Evolutionary conservation across 140 eudicot genomes (phyloP), one percentile per base, ranked within the genome.

Genomic region (Oenanthe javanica): DNA sequence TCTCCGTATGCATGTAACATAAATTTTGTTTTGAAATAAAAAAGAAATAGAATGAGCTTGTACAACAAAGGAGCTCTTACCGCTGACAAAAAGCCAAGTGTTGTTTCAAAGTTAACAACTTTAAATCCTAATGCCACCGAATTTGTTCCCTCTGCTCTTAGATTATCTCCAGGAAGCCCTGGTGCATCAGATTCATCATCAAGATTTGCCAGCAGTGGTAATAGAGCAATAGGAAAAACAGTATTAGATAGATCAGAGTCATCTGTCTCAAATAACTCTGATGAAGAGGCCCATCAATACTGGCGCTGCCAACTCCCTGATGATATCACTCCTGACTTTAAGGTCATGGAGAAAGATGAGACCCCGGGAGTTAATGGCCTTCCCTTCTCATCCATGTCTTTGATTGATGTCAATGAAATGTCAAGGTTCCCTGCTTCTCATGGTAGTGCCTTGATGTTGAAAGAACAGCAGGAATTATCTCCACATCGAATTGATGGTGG

Each of bases 241-340:
- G 84, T 90, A 64, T 79, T 95, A 31, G 90, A 90, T 82, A 86
- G 92, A 83, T 84, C 94, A 55, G 97, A 92, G 85, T 95, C 97
- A 6, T 90, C 92, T 4, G 79, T 86, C 67, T 90, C 99, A 61
- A 87, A 86, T 61, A 91, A 89, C 77, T 92, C 97, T 23, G 99
- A 95, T 80, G 99, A 95, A 1, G 96, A 88, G 80, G 97, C 93
- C 49, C 99, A 84, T 67, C 95, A 90, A 67, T 95, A 83, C 83
- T 95, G 99, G 99, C 89, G 89, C 42, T 87, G 84, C 83, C 97
- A 90, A 81, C 96, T 95, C 75, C 99, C 99, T 54, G 99, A 95
- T 79, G 99, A 92, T 77, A 92, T 95, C 55, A 95, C 95, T 81
- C 99, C 97, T 0, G 97, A 95, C 67, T 95, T 95, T 69, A 89